These are phyloP conservation scores for Spirogloea muscicola DNA, from an alignment of 139 green algal genomes.

Conservation along the genomic window DNA sequence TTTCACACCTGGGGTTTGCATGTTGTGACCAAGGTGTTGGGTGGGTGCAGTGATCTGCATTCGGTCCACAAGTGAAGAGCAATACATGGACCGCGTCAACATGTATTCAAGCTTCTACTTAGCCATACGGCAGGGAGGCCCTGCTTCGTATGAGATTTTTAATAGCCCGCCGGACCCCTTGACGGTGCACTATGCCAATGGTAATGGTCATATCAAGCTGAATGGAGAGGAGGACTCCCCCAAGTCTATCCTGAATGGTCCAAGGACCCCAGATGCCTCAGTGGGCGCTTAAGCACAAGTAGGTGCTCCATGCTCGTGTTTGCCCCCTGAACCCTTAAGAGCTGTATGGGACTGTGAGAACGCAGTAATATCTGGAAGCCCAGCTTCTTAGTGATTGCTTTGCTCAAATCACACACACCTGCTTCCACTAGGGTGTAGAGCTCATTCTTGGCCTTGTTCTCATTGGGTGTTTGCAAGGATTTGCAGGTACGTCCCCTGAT, in stretches of 20 bases:
- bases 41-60: slow-evolving; percentile 64
- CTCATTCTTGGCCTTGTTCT: too few relatives aligned
- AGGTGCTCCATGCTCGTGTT: too few relatives aligned
- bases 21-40: background rate
- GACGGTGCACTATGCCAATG: background rate
- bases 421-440: too few relatives aligned
- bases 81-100: slow-evolving; percentile 80
- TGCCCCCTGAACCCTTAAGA: too few relatives aligned
- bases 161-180: slow-evolving; percentile 25
- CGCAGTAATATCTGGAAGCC: too few relatives aligned
- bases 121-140: slow-evolving; percentile 24
- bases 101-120: slow-evolving; percentile 50
- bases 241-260: background rate
- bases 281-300: too few relatives aligned
- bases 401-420: too few relatives aligned
- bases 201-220: slow-evolving; percentile 3
- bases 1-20: background rate
- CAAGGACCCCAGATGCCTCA: background rate
- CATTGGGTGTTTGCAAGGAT: too few relatives aligned
- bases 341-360: too few relatives aligned
- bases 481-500: too few relatives aligned
- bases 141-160: background rate
- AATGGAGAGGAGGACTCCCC: background rate
- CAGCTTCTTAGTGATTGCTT: too few relatives aligned
- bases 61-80: slow-evolving; percentile 59